Conservation (phyloP, 345 rosid species). For the Syzygium aqueum region DNA sequence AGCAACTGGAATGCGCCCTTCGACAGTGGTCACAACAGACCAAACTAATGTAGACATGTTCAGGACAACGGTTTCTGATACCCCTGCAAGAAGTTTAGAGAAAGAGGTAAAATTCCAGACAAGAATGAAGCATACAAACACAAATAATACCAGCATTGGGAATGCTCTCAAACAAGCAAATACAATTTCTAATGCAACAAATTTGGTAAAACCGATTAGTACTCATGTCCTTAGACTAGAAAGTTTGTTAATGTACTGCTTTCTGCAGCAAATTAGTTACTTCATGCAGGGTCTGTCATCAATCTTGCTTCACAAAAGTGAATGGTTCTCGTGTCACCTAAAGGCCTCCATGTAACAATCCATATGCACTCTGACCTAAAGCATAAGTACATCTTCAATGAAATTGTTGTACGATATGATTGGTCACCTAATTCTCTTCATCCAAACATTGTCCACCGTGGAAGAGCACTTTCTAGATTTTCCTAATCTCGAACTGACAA, state of each 20-base stretch:
- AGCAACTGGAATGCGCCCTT: too few species aligned
- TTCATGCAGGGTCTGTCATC: neutral
- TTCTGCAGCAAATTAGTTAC: neutral
- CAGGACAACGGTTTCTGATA: conserved; percentile 78
- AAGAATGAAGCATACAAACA: neutral
- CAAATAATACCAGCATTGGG: neutral
- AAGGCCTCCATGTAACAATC: too few species aligned
- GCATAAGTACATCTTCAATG: too few species aligned
- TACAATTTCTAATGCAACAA: neutral
- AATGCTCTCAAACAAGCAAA: neutral
- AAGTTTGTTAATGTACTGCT: neutral
- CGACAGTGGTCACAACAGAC: conserved; percentile 52
- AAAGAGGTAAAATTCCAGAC: neutral
- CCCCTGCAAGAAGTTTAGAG: conserved; percentile 45
- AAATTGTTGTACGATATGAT: too few species aligned
- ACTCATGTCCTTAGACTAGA: neutral
- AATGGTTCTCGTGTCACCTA: neutral
- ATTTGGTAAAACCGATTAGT: neutral
- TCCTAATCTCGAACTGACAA: too few species aligned
- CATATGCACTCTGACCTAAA: too few species aligned
- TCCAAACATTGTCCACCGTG: too few species aligned
- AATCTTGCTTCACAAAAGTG: neutral
- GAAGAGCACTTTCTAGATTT: too few species aligned
- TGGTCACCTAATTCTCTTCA: too few species aligned
- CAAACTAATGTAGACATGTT: conserved; percentile 96